Evolutionary conservation across 1,139 yeast species (phyloP).

Genomic region (Hanseniaspora sp.): DNA sequence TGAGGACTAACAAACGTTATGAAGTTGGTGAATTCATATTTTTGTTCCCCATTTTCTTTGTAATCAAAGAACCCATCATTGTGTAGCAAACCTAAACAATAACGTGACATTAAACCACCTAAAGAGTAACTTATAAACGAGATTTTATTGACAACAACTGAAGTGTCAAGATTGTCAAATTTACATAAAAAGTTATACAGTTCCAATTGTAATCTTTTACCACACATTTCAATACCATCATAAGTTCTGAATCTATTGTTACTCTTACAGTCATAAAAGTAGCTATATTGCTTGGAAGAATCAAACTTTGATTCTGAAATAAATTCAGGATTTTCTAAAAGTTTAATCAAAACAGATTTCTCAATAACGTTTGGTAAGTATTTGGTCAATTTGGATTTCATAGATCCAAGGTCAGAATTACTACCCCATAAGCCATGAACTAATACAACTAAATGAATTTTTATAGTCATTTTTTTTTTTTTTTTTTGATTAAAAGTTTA

Average conservation of each 20-base stretch:
- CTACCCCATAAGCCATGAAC: constrained; percentile 88
- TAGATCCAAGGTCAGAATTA: constrained; percentile 52
- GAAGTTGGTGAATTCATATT: constrained; percentile 45
- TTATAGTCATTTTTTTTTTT: background rate
- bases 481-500: background rate
- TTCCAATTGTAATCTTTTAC: constrained; percentile 62
- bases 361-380: background rate
- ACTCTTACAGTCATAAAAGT: constrained; percentile 51
- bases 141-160: constrained; percentile 39
- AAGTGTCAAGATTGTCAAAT: background rate
- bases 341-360: background rate
- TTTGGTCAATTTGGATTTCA: constrained; percentile 35
- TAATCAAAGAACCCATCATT: constrained; percentile 40
- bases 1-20: constrained; percentile 76
- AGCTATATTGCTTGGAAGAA: constrained; percentile 33
- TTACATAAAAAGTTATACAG: constrained; percentile 39
- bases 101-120: constrained; percentile 71
- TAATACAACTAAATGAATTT: constrained; percentile 52
- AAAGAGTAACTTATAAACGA: constrained; percentile 72
- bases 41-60: constrained; percentile 15
- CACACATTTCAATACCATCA: constrained; percentile 81
- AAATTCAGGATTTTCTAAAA: background rate
- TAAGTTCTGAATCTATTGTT: constrained; percentile 49
- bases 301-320: background rate
- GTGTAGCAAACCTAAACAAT: constrained; percentile 60